These are phyloP conservation scores for Lagerstroemia speciosa DNA, from an alignment of 345 rosid species.

Conservation along the genomic window DNA sequence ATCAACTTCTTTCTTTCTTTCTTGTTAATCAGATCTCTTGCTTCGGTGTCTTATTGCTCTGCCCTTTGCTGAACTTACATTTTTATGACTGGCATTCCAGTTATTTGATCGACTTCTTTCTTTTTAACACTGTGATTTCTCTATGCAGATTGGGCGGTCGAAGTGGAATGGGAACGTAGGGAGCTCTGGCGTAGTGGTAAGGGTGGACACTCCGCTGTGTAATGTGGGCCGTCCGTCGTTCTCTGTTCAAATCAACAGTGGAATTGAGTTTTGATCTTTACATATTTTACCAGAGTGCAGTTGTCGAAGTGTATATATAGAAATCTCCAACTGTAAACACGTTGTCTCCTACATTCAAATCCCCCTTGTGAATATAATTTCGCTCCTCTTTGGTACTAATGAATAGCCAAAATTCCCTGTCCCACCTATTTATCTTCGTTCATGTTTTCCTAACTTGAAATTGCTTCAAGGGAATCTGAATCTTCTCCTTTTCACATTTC, in stretches of 20 bases:
- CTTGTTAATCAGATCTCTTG: background rate
- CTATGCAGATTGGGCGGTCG: conserved; percentile 74
- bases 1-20: background rate
- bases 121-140: background rate
- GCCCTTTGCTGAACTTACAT: background rate
- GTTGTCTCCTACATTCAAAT: background rate
- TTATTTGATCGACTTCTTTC: background rate
- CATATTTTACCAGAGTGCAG: conserved; percentile 1
- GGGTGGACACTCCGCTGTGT: conserved; percentile 64
- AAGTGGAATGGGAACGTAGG: conserved; percentile 91
- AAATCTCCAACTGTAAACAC: background rate
- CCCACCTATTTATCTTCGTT: background rate
- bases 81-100: background rate
- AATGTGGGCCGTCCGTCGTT: conserved; percentile 57
- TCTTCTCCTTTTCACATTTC: too few species aligned
- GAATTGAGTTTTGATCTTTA: conserved; percentile 61
- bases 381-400: background rate
- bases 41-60: background rate
- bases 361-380: background rate
- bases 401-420: background rate
- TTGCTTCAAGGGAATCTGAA: too few species aligned
- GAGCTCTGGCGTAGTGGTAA: conserved; percentile 65
- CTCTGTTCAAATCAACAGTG: conserved; percentile 67
- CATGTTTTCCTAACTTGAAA: too few species aligned
- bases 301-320: conserved; percentile 29